Evolutionary conservation across 768 basidiomycete genomes (phyloP).

Genomic region (Termitomyces heimii): DNA sequence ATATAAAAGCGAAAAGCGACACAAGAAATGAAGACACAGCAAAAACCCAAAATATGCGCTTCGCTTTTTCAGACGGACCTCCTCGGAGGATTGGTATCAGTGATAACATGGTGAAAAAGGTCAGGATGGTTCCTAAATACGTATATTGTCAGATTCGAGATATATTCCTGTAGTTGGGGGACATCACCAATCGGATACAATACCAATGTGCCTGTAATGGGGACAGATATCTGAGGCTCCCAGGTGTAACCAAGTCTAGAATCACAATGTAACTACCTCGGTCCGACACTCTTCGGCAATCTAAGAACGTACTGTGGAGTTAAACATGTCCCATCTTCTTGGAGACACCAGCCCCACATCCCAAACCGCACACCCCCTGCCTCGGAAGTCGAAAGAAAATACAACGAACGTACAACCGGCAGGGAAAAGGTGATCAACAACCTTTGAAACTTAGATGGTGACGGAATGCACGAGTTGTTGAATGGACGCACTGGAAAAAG

Average conservation of each 20-base stretch:
- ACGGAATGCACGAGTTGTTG: neutral
- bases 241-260: slow-evolving; percentile 31
- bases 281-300: neutral
- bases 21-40: slow-evolving; percentile 22
- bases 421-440: slow-evolving; percentile 28
- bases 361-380: slow-evolving; percentile 35
- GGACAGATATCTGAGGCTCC: slow-evolving; percentile 26
- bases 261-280: neutral
- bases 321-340: slow-evolving; percentile 23
- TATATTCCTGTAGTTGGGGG: neutral
- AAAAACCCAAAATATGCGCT: slow-evolving; percentile 21
- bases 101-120: slow-evolving; percentile 25
- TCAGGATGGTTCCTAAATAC: slow-evolving; percentile 21
- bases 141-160: neutral
- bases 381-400: slow-evolving; percentile 31
- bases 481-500: slow-evolving; percentile 8
- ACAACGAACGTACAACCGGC: slow-evolving; percentile 24
- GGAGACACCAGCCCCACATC: slow-evolving; percentile 38
- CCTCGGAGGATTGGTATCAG: slow-evolving; percentile 20
- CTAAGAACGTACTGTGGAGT: slow-evolving; percentile 20
- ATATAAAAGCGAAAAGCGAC: slow-evolving; percentile 28
- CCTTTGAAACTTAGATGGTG: slow-evolving; percentile 11
- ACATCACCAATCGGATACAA: slow-evolving; percentile 30
- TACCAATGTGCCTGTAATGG: slow-evolving; percentile 28
- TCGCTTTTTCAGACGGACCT: slow-evolving; percentile 15